Evolutionary conservation across 169 alveolate species (phyloP), one percentile per base, ranked within the genome.

Genomic region (Babesia divergens): DNA sequence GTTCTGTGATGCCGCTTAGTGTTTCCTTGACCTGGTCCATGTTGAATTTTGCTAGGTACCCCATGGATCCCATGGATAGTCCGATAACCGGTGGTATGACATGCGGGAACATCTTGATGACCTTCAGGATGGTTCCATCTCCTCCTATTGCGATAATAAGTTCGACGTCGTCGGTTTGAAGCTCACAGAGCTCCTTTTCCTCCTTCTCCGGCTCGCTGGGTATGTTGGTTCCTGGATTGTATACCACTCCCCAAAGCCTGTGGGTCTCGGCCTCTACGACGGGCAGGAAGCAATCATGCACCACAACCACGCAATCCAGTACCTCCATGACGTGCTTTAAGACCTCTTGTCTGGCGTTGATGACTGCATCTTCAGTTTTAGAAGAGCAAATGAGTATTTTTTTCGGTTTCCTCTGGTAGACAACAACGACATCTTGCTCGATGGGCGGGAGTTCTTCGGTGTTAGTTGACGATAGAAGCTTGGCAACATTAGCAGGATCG

Each of bases 101-200:
- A 6, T 76, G 58, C 38, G 76, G 89, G 72, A 94, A 95, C 65
- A 92, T 79, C 62, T 86, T 89, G 11, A 92, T 90, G 2, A 94
- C 95, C 88, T 94, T 91, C 47, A 96, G 76, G 31, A 95, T 88
- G 26, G 99, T 95, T 3, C 99, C 98, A 70, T 96, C 99, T 2
- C 98, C 98, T 22, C 99, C 99, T 0, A 94, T 75, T n/a, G 95
- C 90, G 26, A 95, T 82, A 1, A 94, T 90, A 20, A 91, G 84
- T 29, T 94, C 92, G 14, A 95, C 92, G 35, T 77, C 68, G 1
- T 66, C 54, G 13, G 64, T 18, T 18, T 77, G 70, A 20, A 64
- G 51, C 31, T 58, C 66, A 6, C 49, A 20, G 7, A 38, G 44
- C 35, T 37, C 58, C 31, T n/a, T 14, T 13, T 60, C 65, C 28